Conservation (phyloP, 2,329 filamentous ascomycete species). For the Calonectria crousiana region DNA sequence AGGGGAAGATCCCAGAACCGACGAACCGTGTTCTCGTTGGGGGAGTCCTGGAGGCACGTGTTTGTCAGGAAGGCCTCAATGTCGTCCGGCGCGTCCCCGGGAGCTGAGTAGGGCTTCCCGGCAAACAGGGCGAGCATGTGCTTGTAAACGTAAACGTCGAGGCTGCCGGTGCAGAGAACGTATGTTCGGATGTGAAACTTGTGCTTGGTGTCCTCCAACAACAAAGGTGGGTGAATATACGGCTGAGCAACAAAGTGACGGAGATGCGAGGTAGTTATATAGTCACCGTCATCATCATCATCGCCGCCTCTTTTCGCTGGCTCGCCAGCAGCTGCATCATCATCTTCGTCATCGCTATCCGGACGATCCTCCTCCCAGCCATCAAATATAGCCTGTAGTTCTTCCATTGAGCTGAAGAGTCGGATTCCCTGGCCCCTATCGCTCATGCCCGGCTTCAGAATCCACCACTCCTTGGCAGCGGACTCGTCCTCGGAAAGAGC, state of each 20-base stretch:
- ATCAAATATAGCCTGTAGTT: conserved; percentile 90
- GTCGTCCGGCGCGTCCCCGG: conserved; percentile 63
- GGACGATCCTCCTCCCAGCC: conserved; percentile 82
- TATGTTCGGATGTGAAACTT: conserved; percentile 98
- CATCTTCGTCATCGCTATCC: conserved; percentile 73
- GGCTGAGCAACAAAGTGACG: conserved; percentile 96
- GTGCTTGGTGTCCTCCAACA: conserved; percentile 72
- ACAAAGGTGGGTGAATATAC: conserved; percentile 89
- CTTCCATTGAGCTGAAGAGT: conserved; percentile 86
- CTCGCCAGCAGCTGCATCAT: conserved; percentile 49
- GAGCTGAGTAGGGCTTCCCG: conserved; percentile 76
- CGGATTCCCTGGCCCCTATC: conserved; percentile 94
- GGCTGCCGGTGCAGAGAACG: conserved; percentile 81
- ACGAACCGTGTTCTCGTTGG: conserved; percentile 72
- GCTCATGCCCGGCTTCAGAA: conserved; percentile 97
- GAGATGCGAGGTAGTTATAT: conserved; percentile 88
- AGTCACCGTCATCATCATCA: conserved; percentile 56
- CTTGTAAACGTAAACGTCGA: conserved; percentile 87
- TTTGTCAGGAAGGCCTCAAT: conserved; percentile 90
- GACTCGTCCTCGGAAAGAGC: conserved; percentile 36
- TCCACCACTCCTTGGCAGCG: conserved; percentile 86
- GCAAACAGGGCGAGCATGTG: conserved; percentile 96
- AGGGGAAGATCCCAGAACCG: conserved; percentile 78
- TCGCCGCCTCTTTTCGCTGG: conserved; percentile 32
- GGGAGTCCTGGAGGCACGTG: conserved; percentile 85